phyloP scores from a whole-genome alignment of 2,329 filamentous ascomycete genomes.

The Ophiostoma ips region DNA sequence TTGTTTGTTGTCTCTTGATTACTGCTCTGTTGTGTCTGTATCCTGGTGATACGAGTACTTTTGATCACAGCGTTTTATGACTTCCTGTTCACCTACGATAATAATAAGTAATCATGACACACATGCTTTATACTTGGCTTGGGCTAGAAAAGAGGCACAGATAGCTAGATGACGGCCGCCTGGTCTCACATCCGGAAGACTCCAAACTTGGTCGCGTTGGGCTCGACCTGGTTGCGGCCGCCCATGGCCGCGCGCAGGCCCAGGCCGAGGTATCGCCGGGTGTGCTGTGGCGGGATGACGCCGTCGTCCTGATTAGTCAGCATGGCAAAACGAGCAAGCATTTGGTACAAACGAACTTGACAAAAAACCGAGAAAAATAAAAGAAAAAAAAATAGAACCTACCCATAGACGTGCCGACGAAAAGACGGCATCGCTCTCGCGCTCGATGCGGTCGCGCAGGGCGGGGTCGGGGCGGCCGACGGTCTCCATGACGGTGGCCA shows the following conservation, averaged over 20 bases:
- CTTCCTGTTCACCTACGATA: too few relatives aligned
- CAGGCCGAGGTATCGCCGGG: constrained; percentile 55
- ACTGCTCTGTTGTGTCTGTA: too few relatives aligned
- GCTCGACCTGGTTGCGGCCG: constrained; percentile 47
- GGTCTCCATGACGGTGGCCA: constrained; percentile 85
- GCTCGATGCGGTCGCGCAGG: constrained; percentile 72
- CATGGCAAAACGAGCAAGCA: too few relatives aligned
- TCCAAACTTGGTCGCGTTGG: constrained; percentile 56
- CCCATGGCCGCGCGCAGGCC: constrained; percentile 59
- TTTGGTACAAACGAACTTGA: too few relatives aligned
- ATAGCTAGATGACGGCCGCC: background rate
- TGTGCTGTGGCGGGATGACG: constrained; percentile 65
- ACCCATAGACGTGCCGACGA: constrained; percentile 84
- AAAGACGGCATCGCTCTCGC: constrained; percentile 78
- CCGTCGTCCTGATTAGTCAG: constrained; percentile 48
- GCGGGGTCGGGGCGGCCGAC: constrained; percentile 70
- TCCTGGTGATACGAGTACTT: too few relatives aligned
- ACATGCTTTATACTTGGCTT: too few relatives aligned
- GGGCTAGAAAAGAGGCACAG: too few relatives aligned
- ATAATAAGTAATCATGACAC: too few relatives aligned
- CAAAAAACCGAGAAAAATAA: background rate
- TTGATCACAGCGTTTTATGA: too few relatives aligned
- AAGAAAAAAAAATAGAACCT: constrained; percentile 19
- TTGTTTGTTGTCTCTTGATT: background rate
- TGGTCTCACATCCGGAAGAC: constrained; percentile 60